Evolutionary conservation across 768 basidiomycete species (phyloP), one percentile per base, ranked within the genome.

Genomic region (Trametes cinnabarina): DNA sequence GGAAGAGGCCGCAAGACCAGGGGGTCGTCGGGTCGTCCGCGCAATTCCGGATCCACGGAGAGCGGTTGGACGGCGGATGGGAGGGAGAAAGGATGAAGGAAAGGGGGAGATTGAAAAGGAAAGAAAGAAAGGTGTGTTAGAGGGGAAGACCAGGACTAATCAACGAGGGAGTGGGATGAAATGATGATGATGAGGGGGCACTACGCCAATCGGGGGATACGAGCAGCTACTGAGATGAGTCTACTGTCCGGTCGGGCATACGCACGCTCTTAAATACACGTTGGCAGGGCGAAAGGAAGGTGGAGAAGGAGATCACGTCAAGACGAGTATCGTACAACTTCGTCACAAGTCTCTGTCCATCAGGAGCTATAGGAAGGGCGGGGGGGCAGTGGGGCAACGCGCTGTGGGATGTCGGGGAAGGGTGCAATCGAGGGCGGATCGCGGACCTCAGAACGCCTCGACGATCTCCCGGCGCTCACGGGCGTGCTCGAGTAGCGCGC

Each of bases 401-500:
- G 22, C 40, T 14, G 15, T 39, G 34, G 34, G n/a, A n/a, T 32
- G 40, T 22, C 37, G 23, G 50, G 44, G n/a, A 20, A 15, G 25
- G 44, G 26, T 10, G 35, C 17, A 55, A 32, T 23, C 48, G 59
- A 30, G 48, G 26, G 22, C 47, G 14, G 25, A 19, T 20, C 9
- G 37, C 12, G 11, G 8, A 43, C 39, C 53, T 85, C 72, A 90
- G 71, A 79, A 89, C 32, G 80, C 86, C 70, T 88, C 87, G 64
- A 90, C 80, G 37, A 51, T 34, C 71, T 90, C 90, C 62, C 90
- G 78, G 68, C 87, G 82, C 77, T 91, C 90, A 60, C 90, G 83
- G 32, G 90, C 88, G 66, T 82, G 87, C 82, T 92, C 85, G 64
- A 93, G 81, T 49, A 93, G 75, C 25, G 90, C 89, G 32, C 87